Evolutionary conservation across 2,329 filamentous ascomycete genomes (phyloP).

Genomic region (Chrysoporthe puriensis): DNA sequence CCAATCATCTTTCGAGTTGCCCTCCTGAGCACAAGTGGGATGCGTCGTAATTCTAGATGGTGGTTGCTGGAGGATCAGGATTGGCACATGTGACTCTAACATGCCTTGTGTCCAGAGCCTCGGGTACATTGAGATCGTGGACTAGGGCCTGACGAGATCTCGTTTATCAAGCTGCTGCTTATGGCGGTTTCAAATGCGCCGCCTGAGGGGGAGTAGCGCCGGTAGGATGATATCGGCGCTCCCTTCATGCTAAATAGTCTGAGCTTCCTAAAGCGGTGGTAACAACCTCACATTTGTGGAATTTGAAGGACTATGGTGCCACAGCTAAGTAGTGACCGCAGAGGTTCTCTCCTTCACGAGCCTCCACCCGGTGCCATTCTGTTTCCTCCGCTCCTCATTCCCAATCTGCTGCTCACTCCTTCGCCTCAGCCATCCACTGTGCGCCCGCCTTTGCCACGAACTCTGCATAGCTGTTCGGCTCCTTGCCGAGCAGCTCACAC

Average conservation of each 20-base stretch:
- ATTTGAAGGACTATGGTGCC: not conserved
- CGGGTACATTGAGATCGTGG: not conserved
- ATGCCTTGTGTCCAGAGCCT: not conserved
- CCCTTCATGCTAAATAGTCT: not conserved
- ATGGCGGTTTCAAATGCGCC: not conserved
- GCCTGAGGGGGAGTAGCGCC: not conserved
- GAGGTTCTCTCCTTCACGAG: not conserved
- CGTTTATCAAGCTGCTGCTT: not conserved
- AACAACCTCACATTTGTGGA: not conserved
- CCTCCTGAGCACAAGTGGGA: not conserved
- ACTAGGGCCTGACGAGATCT: not conserved
- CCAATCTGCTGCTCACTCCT: conserved; percentile 5
- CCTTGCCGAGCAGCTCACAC: not conserved
- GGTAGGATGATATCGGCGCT: not conserved
- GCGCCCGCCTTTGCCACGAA: conserved; percentile 1
- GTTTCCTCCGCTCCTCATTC: not conserved
- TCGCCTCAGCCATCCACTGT: conserved; percentile 6
- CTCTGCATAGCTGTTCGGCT: conserved; percentile 1
- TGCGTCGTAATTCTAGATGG: not conserved
- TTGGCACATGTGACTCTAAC: not conserved
- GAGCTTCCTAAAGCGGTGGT: not conserved
- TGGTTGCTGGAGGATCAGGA: not conserved
- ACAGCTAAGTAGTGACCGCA: not conserved
- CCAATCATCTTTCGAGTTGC: not conserved
- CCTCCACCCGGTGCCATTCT: not conserved